Evolutionary conservation across 805 yeast species (phyloP).

Genomic region (Candida cerambycidarum): DNA sequence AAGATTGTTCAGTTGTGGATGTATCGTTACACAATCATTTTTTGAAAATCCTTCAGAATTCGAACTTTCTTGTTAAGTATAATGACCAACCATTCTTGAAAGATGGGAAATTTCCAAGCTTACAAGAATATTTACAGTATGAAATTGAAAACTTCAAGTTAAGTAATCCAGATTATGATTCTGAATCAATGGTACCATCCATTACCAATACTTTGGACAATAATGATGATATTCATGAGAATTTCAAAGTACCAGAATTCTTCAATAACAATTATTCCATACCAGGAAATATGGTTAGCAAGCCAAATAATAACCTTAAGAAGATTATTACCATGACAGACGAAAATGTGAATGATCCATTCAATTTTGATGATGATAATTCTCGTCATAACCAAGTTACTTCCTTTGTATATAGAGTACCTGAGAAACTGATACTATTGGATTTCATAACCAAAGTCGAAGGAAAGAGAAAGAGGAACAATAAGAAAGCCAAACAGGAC

Average conservation of each 20-base stretch:
- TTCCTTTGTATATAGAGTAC: slow-evolving; percentile 59
- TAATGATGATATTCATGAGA: slow-evolving; percentile 20
- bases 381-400: slow-evolving; percentile 19
- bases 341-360: slow-evolving; percentile 8
- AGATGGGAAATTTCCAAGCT: slow-evolving; percentile 18
- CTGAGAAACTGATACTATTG: slow-evolving; percentile 64
- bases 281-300: slow-evolving; percentile 21
- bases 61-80: slow-evolving; percentile 30
- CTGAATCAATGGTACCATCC: slow-evolving; percentile 10
- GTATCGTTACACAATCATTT: slow-evolving; percentile 44
- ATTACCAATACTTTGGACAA: slow-evolving; percentile 15
- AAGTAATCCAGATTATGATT: slow-evolving; percentile 13
- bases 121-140: slow-evolving; percentile 31
- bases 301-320: slow-evolving; percentile 16
- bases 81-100: slow-evolving; percentile 34
- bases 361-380: slow-evolving; percentile 9
- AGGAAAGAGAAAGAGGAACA: neutral
- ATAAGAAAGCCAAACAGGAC: slow-evolving; percentile 18
- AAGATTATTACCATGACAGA: slow-evolving; percentile 22
- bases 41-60: slow-evolving; percentile 27
- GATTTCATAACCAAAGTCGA: slow-evolving; percentile 63
- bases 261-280: slow-evolving; percentile 24
- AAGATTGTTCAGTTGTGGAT: slow-evolving; percentile 52
- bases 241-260: slow-evolving; percentile 29
- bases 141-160: slow-evolving; percentile 25